Percentiles rank a stretch among this genome's conserved stretches.
phyloP scores from a whole-genome alignment of 2,329 filamentous ascomycete genomes.

The Pseudocercospora fuligena region DNA sequence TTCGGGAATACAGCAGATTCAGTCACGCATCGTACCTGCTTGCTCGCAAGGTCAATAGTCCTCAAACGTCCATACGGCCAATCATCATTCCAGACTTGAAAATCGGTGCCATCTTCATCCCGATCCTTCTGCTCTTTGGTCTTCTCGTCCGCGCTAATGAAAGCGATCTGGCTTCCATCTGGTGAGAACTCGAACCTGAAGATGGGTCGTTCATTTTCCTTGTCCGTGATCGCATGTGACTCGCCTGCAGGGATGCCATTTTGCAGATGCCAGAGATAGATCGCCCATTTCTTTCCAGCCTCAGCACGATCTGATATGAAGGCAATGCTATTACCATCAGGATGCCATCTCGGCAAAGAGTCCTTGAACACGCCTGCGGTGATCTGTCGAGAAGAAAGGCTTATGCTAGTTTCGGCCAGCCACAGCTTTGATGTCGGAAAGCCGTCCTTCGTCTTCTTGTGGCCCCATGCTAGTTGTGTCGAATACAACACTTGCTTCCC shows the following conservation, averaged over 20 bases:
- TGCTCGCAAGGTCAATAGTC: slow-evolving; percentile 39
- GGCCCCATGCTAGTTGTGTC: slow-evolving; percentile 26
- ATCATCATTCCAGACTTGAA: slow-evolving; percentile 44
- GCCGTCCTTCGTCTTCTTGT: slow-evolving; percentile 29
- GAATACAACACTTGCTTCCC: slow-evolving; percentile 34
- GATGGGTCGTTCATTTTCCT: slow-evolving; percentile 36
- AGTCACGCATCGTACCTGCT: slow-evolving; percentile 27
- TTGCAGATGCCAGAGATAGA: slow-evolving; percentile 36
- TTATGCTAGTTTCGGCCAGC: slow-evolving; percentile 35
- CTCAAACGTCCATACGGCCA: slow-evolving; percentile 43
- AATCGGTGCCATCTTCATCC: slow-evolving; percentile 43
- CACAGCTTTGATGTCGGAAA: slow-evolving; percentile 33
- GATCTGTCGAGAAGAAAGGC: slow-evolving; percentile 35
- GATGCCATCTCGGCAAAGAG: slow-evolving; percentile 34
- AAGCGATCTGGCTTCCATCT: slow-evolving; percentile 44
- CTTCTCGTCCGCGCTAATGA: slow-evolving; percentile 42
- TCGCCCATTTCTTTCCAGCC: slow-evolving; percentile 38
- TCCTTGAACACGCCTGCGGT: slow-evolving; percentile 38
- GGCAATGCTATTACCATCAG: slow-evolving; percentile 38
- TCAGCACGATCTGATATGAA: slow-evolving; percentile 44
- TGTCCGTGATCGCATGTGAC: slow-evolving; percentile 36
- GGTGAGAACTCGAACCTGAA: slow-evolving; percentile 39
- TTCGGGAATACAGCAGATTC: slow-evolving; percentile 12
- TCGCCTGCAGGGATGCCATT: slow-evolving; percentile 30
- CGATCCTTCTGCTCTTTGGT: slow-evolving; percentile 38